Evolutionary conservation across 306 rosid genomes (phyloP).

Genomic region (Ormosia emarginata): DNA sequence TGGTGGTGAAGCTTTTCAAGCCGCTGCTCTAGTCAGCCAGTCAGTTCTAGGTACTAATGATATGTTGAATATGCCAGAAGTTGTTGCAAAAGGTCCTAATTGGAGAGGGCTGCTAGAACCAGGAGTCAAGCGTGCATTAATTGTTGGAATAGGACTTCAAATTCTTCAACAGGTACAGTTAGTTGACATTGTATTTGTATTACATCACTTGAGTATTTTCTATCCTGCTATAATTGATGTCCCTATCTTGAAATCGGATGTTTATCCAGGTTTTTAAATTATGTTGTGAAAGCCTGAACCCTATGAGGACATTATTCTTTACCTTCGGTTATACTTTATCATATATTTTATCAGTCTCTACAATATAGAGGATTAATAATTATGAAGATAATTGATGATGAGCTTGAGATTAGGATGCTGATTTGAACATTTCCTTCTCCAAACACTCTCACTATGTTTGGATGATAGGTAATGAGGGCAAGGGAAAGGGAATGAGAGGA

Average conservation of each 20-base stretch:
- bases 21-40: constrained; percentile 80
- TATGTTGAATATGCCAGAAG: constrained; percentile 35
- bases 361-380: background rate
- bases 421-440: background rate
- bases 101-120: constrained; percentile 89
- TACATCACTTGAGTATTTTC: background rate
- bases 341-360: background rate
- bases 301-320: background rate
- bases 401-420: background rate
- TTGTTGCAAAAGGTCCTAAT: constrained; percentile 48
- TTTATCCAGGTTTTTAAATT: background rate
- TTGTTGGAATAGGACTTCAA: constrained; percentile 88
- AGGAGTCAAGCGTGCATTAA: constrained; percentile 86
- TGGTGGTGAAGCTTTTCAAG: constrained; percentile 55
- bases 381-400: background rate
- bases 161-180: constrained; percentile 88
- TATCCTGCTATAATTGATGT: constrained; percentile 6
- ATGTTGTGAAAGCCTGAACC: background rate
- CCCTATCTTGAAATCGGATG: constrained; percentile 9
- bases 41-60: constrained; percentile 70
- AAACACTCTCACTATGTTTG: too few species aligned
- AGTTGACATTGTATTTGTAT: background rate
- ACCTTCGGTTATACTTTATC: background rate
- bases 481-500: too few species aligned
- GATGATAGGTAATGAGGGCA: too few species aligned